phyloP scores from a whole-genome alignment of 441 rosid species.

The Aleurites moluccanus region DNA sequence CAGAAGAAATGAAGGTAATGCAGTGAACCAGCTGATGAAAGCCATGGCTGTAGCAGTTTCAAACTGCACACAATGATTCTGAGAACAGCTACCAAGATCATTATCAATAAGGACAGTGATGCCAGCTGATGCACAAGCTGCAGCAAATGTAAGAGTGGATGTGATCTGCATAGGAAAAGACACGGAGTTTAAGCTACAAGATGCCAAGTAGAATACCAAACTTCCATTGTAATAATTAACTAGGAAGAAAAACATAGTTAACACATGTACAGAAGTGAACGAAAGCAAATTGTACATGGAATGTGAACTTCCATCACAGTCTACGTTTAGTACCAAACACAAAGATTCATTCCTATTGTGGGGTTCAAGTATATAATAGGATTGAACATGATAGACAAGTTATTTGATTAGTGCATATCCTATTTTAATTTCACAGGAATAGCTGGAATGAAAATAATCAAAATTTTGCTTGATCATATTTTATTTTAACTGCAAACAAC shows the following conservation, averaged over 20 bases:
- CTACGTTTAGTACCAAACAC: not conserved
- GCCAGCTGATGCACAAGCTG: slow-evolving; percentile 82
- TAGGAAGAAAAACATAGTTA: not conserved
- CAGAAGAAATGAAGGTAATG: slow-evolving; percentile 67
- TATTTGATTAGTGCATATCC: not conserved
- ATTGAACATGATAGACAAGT: not conserved
- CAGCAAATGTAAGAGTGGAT: slow-evolving; percentile 70
- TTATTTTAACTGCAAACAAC: not conserved
- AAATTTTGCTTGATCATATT: slow-evolving; percentile 1
- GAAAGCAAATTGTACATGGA: not conserved
- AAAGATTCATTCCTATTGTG: not conserved
- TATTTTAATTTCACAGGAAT: not conserved
- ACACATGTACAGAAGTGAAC: not conserved
- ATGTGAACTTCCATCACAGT: not conserved
- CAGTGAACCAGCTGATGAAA: slow-evolving; percentile 66
- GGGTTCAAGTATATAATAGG: not conserved
- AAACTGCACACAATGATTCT: slow-evolving; percentile 62
- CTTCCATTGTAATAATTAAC: not conserved
- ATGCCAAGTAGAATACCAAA: not conserved
- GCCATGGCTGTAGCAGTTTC: slow-evolving; percentile 82
- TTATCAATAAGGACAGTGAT: slow-evolving; percentile 81
- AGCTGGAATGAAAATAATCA: not conserved
- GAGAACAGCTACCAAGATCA: slow-evolving; percentile 52
- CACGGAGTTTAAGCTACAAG: slow-evolving; percentile 1
- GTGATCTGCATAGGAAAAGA: slow-evolving; percentile 50